Base-by-base conservation (phyloP, 371 early-diverging fungal species). In the Apophysomyces sp. region DNA sequence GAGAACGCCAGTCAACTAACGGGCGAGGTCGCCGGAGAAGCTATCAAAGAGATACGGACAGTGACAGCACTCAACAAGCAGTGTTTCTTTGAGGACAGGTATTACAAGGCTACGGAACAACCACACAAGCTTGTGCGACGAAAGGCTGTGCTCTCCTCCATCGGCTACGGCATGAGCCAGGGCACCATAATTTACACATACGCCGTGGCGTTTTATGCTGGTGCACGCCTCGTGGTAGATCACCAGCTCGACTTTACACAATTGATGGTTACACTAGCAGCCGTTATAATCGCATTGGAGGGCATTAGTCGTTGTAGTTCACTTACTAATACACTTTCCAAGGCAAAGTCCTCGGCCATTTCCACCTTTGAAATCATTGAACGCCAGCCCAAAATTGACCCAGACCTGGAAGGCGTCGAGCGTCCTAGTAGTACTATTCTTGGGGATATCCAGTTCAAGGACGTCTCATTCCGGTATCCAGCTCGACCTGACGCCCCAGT, bases 11-110 rank as follows among this genome's bases (percentile, higher is more conserved):
- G 91, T 61, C 85, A 87, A 66, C 76, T 83, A 27, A 83, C 89
- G 39, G 87, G 88, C 61, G 88, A 89, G 71, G 82, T 87, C 49
- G 92, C 94, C 49, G 82, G 85, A 66, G 97, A 98, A 71, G 92
- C 93, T 28, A 88, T 97, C 54, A 77, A 86, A 59, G 88, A 90
- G 74, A 90, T 97, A 57, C 88, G 96, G 37, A 97, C 97, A 2
- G 94, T 97, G 18, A 85, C 87, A 34, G 76, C 90, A 3, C 77
- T 97, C n/a, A 91, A 89, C 28, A 88, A 91, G 62, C 95, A 98
- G 67, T 34, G 53, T 18, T 70, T 77, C 28, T 91, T 94, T 60
- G 84, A 86, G 68, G 54, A 56, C 15, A 67, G 78, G 52, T 95
- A 90, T 60, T 57, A 59, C n/a, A 61, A 71, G 8, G 84, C 85